Conservation (phyloP, 2,329 filamentous ascomycete genomes). For the Lasiodiplodia hormozganensis region DNA sequence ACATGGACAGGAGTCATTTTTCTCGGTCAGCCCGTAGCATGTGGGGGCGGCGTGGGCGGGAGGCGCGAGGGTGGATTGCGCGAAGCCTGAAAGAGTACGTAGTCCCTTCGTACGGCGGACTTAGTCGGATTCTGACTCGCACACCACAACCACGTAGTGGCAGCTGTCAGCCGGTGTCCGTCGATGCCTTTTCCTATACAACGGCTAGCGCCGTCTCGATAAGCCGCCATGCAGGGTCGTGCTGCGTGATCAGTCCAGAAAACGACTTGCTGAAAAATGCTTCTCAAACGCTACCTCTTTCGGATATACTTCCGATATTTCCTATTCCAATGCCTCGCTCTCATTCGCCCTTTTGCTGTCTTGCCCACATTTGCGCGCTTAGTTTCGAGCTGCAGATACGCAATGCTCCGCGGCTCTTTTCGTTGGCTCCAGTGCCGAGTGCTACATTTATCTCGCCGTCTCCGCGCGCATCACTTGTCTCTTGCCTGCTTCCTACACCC, state of each 20-base stretch:
- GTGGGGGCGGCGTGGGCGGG: conserved; percentile 8
- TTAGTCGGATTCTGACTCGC: conserved; percentile 13
- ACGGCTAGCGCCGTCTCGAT: background rate
- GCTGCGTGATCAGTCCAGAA: background rate
- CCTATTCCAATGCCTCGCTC: background rate
- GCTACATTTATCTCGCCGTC: background rate
- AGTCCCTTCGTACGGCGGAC: background rate
- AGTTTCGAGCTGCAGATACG: background rate
- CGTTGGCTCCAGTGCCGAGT: background rate
- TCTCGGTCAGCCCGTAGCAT: background rate
- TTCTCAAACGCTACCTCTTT: background rate
- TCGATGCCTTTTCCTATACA: background rate
- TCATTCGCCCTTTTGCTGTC: background rate
- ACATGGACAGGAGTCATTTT: background rate
- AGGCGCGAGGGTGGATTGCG: background rate
- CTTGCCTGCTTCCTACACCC: no score
- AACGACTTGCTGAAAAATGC: background rate
- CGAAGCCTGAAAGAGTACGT: conserved; percentile 3
- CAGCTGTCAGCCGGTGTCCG: background rate
- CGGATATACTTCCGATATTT: background rate
- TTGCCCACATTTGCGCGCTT: background rate
- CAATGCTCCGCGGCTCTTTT: background rate
- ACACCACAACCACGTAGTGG: background rate
- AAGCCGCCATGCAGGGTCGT: background rate
- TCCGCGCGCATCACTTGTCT: background rate